phyloP scores from a whole-genome alignment of 1,284 basidiomycete genomes.

The Anthracocystis walkeri region DNA sequence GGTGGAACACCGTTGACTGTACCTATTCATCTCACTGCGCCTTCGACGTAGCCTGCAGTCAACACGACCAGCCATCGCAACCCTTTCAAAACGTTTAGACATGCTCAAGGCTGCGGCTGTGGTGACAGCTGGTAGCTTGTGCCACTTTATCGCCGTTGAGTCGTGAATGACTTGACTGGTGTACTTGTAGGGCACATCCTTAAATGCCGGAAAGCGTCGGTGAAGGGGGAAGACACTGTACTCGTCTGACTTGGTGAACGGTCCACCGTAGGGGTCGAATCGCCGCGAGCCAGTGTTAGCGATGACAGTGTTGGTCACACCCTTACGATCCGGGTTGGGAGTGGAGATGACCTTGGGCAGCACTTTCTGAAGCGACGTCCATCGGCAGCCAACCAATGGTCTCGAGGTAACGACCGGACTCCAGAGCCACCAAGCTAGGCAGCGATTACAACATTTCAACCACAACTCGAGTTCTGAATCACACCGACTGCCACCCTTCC shows the following conservation, averaged over 20 bases:
- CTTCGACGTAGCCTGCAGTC: too few relatives aligned
- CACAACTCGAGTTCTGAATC: too few relatives aligned
- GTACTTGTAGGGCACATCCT: slow-evolving; percentile 58
- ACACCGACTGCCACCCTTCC: too few relatives aligned
- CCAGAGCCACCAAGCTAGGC: slow-evolving; percentile 43
- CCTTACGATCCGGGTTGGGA: slow-evolving; percentile 49
- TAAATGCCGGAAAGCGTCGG: slow-evolving; percentile 62
- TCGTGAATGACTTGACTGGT: slow-evolving; percentile 50
- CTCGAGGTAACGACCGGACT: slow-evolving; percentile 63
- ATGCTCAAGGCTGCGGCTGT: too few relatives aligned
- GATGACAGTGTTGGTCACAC: slow-evolving; percentile 55
- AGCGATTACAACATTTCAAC: too few relatives aligned
- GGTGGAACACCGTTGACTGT: too few relatives aligned
- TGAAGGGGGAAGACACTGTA: slow-evolving; percentile 66
- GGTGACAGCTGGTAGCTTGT: slow-evolving; percentile 17
- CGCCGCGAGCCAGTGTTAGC: slow-evolving; percentile 65
- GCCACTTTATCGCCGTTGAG: slow-evolving; percentile 44
- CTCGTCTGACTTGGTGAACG: slow-evolving; percentile 65
- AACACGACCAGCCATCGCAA: too few relatives aligned
- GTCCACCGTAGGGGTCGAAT: slow-evolving; percentile 61
- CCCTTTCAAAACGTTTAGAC: too few relatives aligned
- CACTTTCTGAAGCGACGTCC: slow-evolving; percentile 55
- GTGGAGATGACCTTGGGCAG: slow-evolving; percentile 65
- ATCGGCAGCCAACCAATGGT: slow-evolving; percentile 52
- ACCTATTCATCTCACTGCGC: too few relatives aligned